A percentile compares a stretch with the other conserved stretches of the same genome.
phyloP scores from a whole-genome alignment of 768 basidiomycete species.

The Termitomyces sp. region DNA sequence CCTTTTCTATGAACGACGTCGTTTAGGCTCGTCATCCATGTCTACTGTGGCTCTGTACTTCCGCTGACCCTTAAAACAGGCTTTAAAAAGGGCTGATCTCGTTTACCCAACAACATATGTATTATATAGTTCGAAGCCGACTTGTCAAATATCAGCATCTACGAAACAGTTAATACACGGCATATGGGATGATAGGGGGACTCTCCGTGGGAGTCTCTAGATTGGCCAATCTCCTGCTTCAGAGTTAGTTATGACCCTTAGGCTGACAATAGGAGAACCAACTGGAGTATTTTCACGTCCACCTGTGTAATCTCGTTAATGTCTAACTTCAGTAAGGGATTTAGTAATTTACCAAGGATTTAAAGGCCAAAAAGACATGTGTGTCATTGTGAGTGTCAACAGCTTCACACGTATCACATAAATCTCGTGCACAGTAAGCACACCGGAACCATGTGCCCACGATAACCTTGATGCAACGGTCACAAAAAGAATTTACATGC shows the following conservation, averaged over 20 bases:
- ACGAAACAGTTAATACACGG: constrained; percentile 40
- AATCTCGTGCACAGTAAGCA: constrained; percentile 79
- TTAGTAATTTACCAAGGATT: constrained; percentile 55
- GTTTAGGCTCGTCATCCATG: constrained; percentile 52
- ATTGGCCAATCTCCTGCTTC: constrained; percentile 44
- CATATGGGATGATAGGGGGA: constrained; percentile 58
- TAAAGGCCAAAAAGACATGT: constrained; percentile 87
- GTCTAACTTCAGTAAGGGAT: constrained; percentile 5
- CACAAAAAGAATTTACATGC: constrained; percentile 74
- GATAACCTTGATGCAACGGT: constrained; percentile 79
- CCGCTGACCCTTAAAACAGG: constrained; percentile 30
- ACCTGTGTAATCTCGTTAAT: constrained; percentile 36
- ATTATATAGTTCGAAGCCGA: neutral
- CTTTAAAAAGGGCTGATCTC: constrained; percentile 58
- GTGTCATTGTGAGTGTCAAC: constrained; percentile 78
- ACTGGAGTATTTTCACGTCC: constrained; percentile 74
- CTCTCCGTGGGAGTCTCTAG: constrained; percentile 48
- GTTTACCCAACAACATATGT: neutral
- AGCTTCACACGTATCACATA: constrained; percentile 81
- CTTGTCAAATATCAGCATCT: neutral
- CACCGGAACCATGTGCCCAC: constrained; percentile 90
- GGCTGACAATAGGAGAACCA: constrained; percentile 13
- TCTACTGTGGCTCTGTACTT: neutral
- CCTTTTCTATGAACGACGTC: constrained; percentile 85
- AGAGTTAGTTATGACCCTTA: neutral